Evolutionary conservation across 2,329 filamentous ascomycete genomes (phyloP).

Genomic region (Fusarium nygamai): DNA sequence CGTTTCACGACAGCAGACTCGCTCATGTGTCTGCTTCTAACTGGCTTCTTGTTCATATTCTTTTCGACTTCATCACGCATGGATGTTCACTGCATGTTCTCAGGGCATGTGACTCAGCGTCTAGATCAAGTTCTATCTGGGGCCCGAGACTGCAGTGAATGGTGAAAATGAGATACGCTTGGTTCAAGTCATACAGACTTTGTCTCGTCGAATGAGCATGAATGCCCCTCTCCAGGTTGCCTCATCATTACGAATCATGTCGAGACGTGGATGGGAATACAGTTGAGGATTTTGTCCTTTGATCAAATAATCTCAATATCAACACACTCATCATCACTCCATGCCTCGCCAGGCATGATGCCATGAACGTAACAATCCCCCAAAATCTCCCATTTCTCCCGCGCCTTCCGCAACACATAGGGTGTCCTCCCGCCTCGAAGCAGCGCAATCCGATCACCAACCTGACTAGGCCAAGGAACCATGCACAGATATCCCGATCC

Average conservation of each 20-base stretch:
- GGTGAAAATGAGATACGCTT: not conserved
- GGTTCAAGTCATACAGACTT: no score
- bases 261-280: no score
- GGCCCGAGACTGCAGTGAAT: not conserved
- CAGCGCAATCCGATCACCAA: not conserved
- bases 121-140: accelerated
- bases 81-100: accelerated
- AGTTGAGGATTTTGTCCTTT: no score
- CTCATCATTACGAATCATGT: no score
- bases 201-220: no score
- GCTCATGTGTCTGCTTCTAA: accelerated
- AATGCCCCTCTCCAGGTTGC: no score
- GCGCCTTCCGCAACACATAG: not conserved
- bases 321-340: not conserved
- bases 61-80: accelerated
- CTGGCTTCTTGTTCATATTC: accelerated
- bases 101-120: no score
- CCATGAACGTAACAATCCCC: constrained; percentile 9
- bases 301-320: not conserved
- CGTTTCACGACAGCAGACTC: not conserved
- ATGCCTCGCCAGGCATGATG: not conserved
- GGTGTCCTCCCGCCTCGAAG: not conserved
- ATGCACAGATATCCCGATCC: not conserved
- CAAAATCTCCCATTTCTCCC: not conserved
- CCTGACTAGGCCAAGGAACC: not conserved